phyloP scores from a whole-genome alignment of 805 yeast genomes.

The Lachancea meyersii region DNA sequence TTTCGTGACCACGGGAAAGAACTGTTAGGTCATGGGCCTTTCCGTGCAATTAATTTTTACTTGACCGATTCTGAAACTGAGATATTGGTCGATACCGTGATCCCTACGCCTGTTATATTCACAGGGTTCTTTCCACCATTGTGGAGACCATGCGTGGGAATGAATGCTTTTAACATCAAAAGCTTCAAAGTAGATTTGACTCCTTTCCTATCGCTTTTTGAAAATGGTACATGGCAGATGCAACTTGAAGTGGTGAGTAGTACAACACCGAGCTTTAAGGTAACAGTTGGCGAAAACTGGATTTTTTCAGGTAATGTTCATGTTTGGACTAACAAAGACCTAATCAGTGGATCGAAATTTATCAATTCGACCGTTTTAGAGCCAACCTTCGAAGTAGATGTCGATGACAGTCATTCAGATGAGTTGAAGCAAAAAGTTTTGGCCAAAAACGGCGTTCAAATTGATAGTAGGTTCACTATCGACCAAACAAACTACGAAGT shows the following conservation, averaged over 20 bases:
- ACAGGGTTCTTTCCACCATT: conserved; percentile 74
- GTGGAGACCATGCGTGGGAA: conserved; percentile 77
- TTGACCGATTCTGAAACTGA: conserved; percentile 28
- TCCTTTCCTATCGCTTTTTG: conserved; percentile 60
- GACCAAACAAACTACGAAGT: conserved; percentile 3
- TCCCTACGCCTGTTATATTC: conserved; percentile 69
- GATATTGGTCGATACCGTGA: conserved; percentile 47
- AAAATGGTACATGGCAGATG: conserved; percentile 40
- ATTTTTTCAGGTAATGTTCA: conserved; percentile 50
- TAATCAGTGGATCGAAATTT: conserved; percentile 23
- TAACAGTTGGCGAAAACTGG: conserved; percentile 48
- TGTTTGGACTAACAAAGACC: conserved; percentile 48
- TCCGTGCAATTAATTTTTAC: conserved; percentile 58
- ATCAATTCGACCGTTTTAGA: conserved; percentile 12
- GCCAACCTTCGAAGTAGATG: conserved; percentile 8
- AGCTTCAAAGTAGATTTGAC: conserved; percentile 67
- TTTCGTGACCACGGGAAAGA: conserved; percentile 38
- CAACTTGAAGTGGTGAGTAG: conserved; percentile 52
- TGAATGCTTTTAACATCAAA: conserved; percentile 66
- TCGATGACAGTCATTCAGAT: conserved; percentile 11
- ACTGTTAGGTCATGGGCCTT: conserved; percentile 62
- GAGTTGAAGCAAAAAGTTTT: conserved; percentile 21
- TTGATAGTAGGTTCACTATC: conserved; percentile 7
- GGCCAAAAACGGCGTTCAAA: conserved; percentile 12
- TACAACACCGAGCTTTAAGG: conserved; percentile 32